Percentiles rank a stretch among this genome's conserved stretches.
These are phyloP conservation scores for Raddia distichophylla DNA, from an alignment of 176 grass and related monocot genomes.

Conservation along the genomic window DNA sequence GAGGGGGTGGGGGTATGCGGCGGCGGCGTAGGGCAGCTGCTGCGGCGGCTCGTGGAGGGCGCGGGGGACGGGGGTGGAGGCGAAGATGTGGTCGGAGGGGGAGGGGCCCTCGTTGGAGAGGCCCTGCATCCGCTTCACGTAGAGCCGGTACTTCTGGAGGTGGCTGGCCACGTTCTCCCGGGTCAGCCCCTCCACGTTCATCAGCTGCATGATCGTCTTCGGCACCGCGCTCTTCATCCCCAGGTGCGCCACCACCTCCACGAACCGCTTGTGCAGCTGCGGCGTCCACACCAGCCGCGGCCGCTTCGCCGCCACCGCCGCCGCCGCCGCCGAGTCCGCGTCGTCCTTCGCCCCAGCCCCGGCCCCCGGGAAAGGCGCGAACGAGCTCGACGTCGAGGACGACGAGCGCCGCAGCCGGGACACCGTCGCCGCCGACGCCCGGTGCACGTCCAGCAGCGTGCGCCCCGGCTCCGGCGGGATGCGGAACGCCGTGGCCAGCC, in stretches of 20 bases:
- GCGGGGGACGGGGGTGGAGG: conserved; percentile 53
- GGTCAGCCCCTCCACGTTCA: conserved; percentile 93
- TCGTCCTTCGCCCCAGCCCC: conserved; percentile 16
- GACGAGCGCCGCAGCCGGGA: conserved; percentile 52
- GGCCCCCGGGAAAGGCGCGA: neutral
- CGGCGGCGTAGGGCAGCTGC: conserved; percentile 35
- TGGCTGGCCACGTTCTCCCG: conserved; percentile 94
- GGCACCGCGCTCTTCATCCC: conserved; percentile 92
- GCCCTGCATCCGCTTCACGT: conserved; percentile 78
- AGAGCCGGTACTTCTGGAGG: conserved; percentile 92
- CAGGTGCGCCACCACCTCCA: conserved; percentile 92
- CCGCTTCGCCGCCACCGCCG: conserved; percentile 36
- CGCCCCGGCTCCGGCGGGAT: conserved; percentile 76
- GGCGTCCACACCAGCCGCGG: conserved; percentile 88
- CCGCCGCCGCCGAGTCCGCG: conserved; percentile 39
- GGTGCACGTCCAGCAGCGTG: conserved; percentile 66
- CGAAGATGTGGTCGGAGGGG: conserved; percentile 61
- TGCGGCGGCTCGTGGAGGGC: conserved; percentile 43
- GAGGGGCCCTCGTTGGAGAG: conserved; percentile 57
- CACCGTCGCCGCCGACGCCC: conserved; percentile 65
- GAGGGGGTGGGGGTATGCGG: conserved; percentile 27
- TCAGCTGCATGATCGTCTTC: conserved; percentile 96
- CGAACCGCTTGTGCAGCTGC: conserved; percentile 96
- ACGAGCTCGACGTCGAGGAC: conserved; percentile 18
- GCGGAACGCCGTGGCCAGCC: conserved; percentile 72